Base-by-base conservation (phyloP, 2,329 filamentous ascomycete genomes). In the Apiospora malaysiana region DNA sequence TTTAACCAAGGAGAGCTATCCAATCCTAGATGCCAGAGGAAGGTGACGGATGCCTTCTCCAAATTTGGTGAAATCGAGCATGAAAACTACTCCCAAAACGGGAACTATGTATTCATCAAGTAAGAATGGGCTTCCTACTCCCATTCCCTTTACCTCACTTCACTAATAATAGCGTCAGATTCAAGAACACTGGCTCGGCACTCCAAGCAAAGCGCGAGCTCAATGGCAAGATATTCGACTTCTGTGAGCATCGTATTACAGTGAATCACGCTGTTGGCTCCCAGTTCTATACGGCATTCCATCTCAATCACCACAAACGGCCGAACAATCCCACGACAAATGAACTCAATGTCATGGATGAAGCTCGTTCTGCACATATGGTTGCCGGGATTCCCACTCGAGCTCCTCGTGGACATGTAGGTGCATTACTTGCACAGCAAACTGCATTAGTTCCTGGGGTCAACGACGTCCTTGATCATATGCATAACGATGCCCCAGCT, bases 151-250 rank as follows among this genome's bases (percentile, higher is more conserved):
- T 63, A 23, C n/a, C 56, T 32, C n/a, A 40, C 32, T 40, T 40
- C 23, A 40, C 32, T 63, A 32, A 63, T 10, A 40, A 63, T 40
- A 32, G 21, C 4, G 37, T n/a, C 21, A 63, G 56, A 63, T 63
- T 40, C 32, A 40, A 12, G 32, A n/a, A 9, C 10, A 8, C 2
- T 2, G 14, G 9, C 18, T 23, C 56, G 2, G 18, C 56, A 40
- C 18, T n/a, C 3, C 4, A 23, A 18, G 56, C 56, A n/a, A 63
- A 40, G 8, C 0, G 18, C 56, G 32, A 40, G 2, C 56, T 63
- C 32, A n/a, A 63, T 23, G 56, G 56, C 56, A 63, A 40, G 37
- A n/a, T 40, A 6, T 68, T 68, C 16, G 43, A 68, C 32, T 68
- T 68, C 66, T 68, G 66, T 23, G 25, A 23, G 4, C 16, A 32